phyloP scores from a whole-genome alignment of 192 early-diverging fungal genomes.

The Gigaspora rosea region DNA sequence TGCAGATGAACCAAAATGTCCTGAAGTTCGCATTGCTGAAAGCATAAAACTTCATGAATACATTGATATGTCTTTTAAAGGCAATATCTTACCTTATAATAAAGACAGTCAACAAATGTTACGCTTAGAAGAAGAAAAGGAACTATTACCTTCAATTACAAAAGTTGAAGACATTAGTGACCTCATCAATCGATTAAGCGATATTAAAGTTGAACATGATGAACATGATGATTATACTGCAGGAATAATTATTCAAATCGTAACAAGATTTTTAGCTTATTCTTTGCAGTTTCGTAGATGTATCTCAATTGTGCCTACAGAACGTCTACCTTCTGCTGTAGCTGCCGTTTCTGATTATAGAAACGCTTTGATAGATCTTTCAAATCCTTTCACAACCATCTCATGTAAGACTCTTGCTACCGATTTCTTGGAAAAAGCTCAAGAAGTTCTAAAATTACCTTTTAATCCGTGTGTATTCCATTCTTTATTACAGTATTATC shows the following conservation, averaged over 20 bases:
- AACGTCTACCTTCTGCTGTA: slow-evolving; percentile 7
- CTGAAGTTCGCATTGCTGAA: slow-evolving; percentile 2
- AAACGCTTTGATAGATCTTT: neutral
- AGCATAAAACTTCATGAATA: neutral
- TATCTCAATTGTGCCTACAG: neutral
- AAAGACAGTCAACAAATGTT: slow-evolving; percentile 14
- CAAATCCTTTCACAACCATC: slow-evolving; percentile 21
- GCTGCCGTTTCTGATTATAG: slow-evolving; percentile 18
- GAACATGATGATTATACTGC: neutral
- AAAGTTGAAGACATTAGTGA: neutral
- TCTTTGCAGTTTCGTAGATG: slow-evolving; percentile 19
- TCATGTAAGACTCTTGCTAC: neutral
- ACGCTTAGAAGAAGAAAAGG: slow-evolving; percentile 6
- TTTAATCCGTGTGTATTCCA: slow-evolving; percentile 13
- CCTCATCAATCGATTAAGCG: neutral
- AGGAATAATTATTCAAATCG: neutral
- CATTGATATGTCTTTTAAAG: slow-evolving; percentile 6
- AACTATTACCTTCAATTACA: neutral
- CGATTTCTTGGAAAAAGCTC: slow-evolving; percentile 5
- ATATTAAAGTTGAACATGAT: neutral
- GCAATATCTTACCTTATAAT: neutral
- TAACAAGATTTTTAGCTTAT: slow-evolving; percentile 8
- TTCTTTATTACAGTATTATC: neutral
- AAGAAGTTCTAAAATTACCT: neutral
- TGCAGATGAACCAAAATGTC: neutral